Base-by-base conservation (phyloP, 2,329 filamentous ascomycete species). In the Diaporthe aspalathi region DNA sequence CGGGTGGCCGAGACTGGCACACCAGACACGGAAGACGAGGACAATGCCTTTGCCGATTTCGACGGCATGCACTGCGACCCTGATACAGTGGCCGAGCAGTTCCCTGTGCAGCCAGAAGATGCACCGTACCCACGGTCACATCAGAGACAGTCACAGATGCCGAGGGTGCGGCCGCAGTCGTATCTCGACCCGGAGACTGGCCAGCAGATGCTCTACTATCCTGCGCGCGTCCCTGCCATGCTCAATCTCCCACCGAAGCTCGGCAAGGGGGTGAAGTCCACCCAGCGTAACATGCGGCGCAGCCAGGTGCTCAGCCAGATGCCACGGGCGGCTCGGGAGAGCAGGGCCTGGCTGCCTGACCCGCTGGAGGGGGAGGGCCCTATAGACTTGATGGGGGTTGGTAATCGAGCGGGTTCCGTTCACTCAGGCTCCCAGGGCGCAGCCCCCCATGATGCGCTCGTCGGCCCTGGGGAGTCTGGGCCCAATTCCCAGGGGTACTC, bases 181-280 rank as follows among this genome's bases (percentile, higher is more conserved):
- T 91, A 90, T 79, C 82, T 89, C 77, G 86, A 91, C 77, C 89
- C 89, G 1, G 84, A 87, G 32, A 91, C 91, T 1, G 92, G 90
- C 5, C 90, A 95, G 75, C 86, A 91, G 76, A 97, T 98, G 93
- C 90, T 97, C 12, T 98, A 92, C 81, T 99, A 99, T 80, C 96
- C 96, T 17, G 96, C 96, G 3, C 95, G 94, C 1, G 96, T 99
- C 3, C 96, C 96, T 3, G 91, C 93, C 73, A 95, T 97, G 91
- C 87, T 99, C 70, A 98, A 97, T 76, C 84, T 99, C 16, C 96
- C 96, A 0, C 94, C 94, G 54, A 93, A 94, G 76, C 84, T 98
- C 65, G 97, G 95, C 1, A 93, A 91, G 76, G 87, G 90, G 67
- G 90, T 92, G 11, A 88, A 92, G 67, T 83, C 88, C 3, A 83